Evolutionary conservation across 768 basidiomycete species (phyloP).

Genomic region (Lepiota venenata): DNA sequence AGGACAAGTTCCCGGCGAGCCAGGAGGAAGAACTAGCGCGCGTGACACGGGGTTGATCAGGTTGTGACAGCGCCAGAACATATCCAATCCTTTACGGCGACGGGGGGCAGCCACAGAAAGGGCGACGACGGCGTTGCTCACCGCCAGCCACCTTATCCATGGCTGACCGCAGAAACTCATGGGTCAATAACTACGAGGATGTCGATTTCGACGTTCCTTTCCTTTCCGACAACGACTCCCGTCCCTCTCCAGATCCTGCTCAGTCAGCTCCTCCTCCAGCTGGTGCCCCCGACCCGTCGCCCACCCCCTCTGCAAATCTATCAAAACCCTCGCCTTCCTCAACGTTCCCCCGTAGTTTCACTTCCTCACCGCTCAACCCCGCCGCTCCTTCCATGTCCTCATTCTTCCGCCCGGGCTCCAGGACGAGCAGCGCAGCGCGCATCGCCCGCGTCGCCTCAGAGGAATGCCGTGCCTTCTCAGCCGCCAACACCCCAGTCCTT

Average conservation of each 20-base stretch:
- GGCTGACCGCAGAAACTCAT: constrained; percentile 13
- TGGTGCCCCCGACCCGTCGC: neutral
- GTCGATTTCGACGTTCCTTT: constrained; percentile 17
- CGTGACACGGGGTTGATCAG: neutral
- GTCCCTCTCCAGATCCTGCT: neutral
- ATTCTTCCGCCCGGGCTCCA: neutral
- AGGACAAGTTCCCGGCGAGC: neutral
- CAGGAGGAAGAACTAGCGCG: neutral
- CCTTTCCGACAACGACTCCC: constrained; percentile 1
- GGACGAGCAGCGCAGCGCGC: neutral
- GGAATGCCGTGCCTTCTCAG: constrained; percentile 12
- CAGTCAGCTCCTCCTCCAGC: neutral
- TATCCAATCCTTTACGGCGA: constrained; percentile 1
- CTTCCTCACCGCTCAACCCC: constrained; percentile 8
- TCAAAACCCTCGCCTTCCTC: neutral
- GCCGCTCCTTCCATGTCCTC: neutral
- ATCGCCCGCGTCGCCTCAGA: constrained; percentile 7
- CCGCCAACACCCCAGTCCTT: constrained; percentile 12
- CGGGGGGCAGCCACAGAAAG: neutral
- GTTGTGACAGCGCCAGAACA: neutral
- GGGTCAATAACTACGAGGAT: constrained; percentile 21
- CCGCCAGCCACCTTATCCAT: constrained; percentile 3
- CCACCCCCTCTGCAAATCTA: neutral
- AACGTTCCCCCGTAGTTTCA: constrained; percentile 5
- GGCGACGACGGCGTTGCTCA: neutral